Evolutionary conservation across 768 basidiomycete genomes (phyloP), one percentile per base, ranked within the genome.

Genomic region (Phanerodontia chrysosporium): DNA sequence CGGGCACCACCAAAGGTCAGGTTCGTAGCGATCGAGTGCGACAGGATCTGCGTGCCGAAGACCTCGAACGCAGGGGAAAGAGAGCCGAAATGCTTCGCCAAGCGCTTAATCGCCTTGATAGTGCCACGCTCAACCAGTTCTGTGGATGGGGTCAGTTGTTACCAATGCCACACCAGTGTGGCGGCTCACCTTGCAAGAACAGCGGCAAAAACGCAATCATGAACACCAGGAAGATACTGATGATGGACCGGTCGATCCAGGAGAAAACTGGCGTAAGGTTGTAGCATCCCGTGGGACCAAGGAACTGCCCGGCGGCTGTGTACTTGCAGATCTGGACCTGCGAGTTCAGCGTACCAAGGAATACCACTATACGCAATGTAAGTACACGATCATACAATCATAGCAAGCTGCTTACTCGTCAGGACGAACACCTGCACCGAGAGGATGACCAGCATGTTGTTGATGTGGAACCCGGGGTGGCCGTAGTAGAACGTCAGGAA

Each of bases 401-500:
- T 22, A 27, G 44, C 35, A 21, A 8, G 22, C 3, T n/a, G 83
- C 91, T 66, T 69, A 93, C 92, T 84, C 4, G 94, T 92, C 55
- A 96, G 79, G 67, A 98, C 83, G 82, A 99, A 98, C 60, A 95
- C 77, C 73, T 98, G 96, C 27, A 98, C 92, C 39, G 97, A 96
- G 64, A 97, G 75, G 69, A 99, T 99, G 74, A 99, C 90, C 70
- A 98, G 79, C 85, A 98, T 98, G 73, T 98, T 99, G 82, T 99
- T 98, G 78, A 99, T 96, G 70, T 98, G 97, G 88, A 99, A 99
- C 55, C 93, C 97, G 46, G 97, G 97, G 73, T 98, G 97, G 49
- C 94, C 95, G 66, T 99, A 99, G 79, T 99, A 98, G 82, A 98
- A 99, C 51, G 97, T 99, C 74, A 99, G 78, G 86, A 99, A 99